Base-by-base conservation (phyloP, 2,329 filamentous ascomycete species). In the Exophiala sp. region DNA sequence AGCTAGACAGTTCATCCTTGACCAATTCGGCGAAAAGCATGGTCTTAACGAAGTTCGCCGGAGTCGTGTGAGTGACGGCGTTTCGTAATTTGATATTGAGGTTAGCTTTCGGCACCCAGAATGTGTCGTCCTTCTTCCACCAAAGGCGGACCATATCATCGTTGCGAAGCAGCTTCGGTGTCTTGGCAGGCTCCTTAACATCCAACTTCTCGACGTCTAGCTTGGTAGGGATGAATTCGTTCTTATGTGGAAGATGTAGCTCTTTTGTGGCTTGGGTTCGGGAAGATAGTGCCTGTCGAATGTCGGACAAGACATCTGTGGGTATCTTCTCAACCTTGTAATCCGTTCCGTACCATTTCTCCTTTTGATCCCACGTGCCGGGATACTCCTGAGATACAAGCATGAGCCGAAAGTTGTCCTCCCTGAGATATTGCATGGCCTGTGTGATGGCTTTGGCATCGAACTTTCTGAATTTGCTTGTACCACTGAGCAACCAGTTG, bases 81-180 rank as follows among this genome's bases (percentile, higher is more conserved):
- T 86, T 95, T 63, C 86, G 83, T 61, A 95, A 79, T 62, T 86
- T 89, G 60, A 96, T 83, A 61, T 91, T 82, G 14, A 97, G 76
- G 55, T 91, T 94, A 3, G 89, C 94, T 70, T 95, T 96, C 7
- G 94, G 94, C 8, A 97, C 94, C 91, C 92, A 97, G 72, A 97
- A 99, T 0, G 86, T 91, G 64, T 99, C 94, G 65, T 99, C 94
- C 73, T 97, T 97, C 77, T 99, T 99, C 78, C 86, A 96, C 94
- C 94, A 99, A 2, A 89, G 87, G 29, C 91, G 85, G 1, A 89
- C 85, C 33, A 84, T 75, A 5, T 85, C 79, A 62, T 96, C 92
- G 64, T 95, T 91, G 62, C 91, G 85, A 58, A 99, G 86, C 20
- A 99, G 78, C 57, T 85, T 87, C 0, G 94, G 94, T 0, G 84